These are phyloP conservation scores for Triticum timopheevii DNA, from an alignment of 176 grass and related monocot species.

Conservation along the genomic window DNA sequence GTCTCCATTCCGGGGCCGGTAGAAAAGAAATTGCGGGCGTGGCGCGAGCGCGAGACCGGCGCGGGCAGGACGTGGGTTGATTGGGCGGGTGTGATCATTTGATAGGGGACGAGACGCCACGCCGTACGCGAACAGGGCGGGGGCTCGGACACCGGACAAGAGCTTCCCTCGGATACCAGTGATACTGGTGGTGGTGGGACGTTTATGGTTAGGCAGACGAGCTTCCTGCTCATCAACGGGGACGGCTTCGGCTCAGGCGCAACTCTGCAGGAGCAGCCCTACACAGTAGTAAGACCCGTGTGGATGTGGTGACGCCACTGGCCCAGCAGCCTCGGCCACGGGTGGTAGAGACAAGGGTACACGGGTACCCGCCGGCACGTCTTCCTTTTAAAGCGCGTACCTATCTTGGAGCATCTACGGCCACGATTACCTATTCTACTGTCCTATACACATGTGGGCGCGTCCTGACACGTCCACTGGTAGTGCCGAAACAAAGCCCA, in stretches of 20 bases:
- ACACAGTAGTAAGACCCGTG: not conserved
- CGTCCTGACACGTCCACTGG: too few relatives aligned
- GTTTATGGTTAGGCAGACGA: constrained; percentile 13
- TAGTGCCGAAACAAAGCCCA: too few relatives aligned
- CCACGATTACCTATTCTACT: too few relatives aligned
- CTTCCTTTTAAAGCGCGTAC: too few relatives aligned
- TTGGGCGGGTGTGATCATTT: not conserved
- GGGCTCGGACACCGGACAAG: constrained; percentile 18
- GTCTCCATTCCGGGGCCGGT: constrained; percentile 13
- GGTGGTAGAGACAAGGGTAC: not conserved
- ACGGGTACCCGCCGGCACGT: too few relatives aligned
- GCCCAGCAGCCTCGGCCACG: not conserved
- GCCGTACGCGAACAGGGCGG: constrained; percentile 10
- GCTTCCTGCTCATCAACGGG: not conserved
- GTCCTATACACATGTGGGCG: too few relatives aligned
- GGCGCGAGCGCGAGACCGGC: not conserved
- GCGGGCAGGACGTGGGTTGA: not conserved
- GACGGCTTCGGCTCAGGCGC: not conserved
- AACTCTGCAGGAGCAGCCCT: not conserved
- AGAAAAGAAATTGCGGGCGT: not conserved
- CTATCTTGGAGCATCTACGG: too few relatives aligned
- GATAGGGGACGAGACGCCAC: not conserved
- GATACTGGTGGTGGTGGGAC: not conserved
- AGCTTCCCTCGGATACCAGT: constrained; percentile 36
- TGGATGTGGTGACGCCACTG: not conserved